Conservation (phyloP, 1,139 yeast genomes). For the Yamadazyma conglobata region DNA sequence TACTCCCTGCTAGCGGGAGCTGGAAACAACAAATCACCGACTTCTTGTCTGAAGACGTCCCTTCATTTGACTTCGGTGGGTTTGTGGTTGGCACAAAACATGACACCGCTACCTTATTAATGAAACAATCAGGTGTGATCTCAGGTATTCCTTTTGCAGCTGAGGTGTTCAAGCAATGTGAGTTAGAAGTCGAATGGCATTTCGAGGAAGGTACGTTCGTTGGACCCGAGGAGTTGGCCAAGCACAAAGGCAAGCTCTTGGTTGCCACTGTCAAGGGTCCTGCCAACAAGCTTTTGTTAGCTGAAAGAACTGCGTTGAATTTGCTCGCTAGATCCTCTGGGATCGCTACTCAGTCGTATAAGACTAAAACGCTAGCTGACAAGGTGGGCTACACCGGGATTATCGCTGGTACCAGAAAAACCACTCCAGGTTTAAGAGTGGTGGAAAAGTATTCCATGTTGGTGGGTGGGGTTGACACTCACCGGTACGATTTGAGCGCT, state of each 20-base stretch:
- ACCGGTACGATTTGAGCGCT: conserved; percentile 83
- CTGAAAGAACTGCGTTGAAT: conserved; percentile 86
- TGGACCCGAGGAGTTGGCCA: conserved; percentile 36
- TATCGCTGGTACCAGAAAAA: conserved; percentile 96
- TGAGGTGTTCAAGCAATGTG: conserved; percentile 80
- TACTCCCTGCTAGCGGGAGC: conserved; percentile 67
- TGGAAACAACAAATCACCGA: conserved; percentile 78
- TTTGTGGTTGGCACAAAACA: conserved; percentile 79
- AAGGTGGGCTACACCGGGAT: conserved; percentile 73
- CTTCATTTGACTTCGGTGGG: conserved; percentile 92
- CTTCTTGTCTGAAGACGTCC: conserved; percentile 85
- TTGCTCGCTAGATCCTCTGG: conserved; percentile 83
- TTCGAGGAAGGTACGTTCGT: conserved; percentile 64
- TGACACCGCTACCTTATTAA: conserved; percentile 73
- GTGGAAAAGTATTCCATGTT: conserved; percentile 92
- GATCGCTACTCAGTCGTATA: conserved; percentile 74
- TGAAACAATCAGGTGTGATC: conserved; percentile 79
- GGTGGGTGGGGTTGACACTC: conserved; percentile 93
- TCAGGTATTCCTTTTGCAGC: conserved; percentile 88
- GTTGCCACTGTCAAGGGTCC: conserved; percentile 82
- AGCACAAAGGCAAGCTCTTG: conserved; percentile 53
- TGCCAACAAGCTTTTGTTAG: conserved; percentile 70
- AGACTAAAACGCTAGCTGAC: conserved; percentile 59
- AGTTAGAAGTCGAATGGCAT: conserved; percentile 68
- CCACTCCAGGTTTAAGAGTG: conserved; percentile 91